Percentiles rank a stretch among this genome's conserved stretches.
Conservation (phyloP, 768 basidiomycete species). For the Candolleomyces aberdarensis region DNA sequence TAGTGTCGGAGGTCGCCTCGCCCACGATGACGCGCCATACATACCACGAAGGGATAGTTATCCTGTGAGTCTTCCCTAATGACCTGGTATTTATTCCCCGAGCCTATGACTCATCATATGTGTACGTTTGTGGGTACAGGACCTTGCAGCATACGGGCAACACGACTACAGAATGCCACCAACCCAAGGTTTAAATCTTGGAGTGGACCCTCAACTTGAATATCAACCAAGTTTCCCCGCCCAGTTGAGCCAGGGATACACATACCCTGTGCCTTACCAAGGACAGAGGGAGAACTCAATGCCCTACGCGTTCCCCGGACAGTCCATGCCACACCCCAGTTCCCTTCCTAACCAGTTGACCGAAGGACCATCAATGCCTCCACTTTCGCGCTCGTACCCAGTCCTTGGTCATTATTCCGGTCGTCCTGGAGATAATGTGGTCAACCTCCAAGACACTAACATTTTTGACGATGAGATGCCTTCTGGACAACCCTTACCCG, state of each 20-base stretch:
- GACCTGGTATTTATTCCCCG: background rate
- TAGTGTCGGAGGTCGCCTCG: background rate
- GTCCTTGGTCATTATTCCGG: background rate
- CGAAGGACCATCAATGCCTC: background rate
- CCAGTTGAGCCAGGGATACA: background rate
- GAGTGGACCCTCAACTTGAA: background rate
- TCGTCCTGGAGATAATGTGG: background rate
- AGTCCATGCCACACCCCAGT: background rate
- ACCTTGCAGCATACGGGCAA: background rate
- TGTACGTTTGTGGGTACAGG: background rate
- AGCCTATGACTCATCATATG: background rate
- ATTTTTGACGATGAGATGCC: background rate
- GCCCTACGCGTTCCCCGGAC: background rate
- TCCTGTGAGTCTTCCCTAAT: background rate
- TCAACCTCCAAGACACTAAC: background rate
- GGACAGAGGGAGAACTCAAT: background rate
- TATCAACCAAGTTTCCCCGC: background rate
- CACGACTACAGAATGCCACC: background rate
- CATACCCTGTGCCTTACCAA: conserved; percentile 1
- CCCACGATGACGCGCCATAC: background rate
- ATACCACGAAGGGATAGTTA: background rate
- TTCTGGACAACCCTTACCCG: conserved; percentile 16
- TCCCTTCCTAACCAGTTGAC: background rate
- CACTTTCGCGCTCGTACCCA: background rate
- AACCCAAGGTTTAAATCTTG: background rate